Percentiles rank a stretch among this genome's conserved stretches.
These are phyloP conservation scores for Tetrahymena malaccensis DNA, from an alignment of 73 alveolate species.

Conservation along the genomic window DNA sequence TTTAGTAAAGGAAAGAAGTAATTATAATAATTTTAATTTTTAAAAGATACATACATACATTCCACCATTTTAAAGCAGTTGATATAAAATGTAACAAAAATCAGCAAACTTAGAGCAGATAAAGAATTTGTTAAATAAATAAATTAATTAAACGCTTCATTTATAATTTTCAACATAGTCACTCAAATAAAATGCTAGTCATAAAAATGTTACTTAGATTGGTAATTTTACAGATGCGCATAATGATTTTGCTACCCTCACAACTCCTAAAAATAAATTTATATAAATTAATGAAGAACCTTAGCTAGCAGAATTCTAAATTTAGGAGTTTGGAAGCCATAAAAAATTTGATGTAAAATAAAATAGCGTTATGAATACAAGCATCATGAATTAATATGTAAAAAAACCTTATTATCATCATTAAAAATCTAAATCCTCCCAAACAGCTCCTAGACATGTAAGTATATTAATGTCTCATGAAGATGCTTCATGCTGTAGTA, in stretches of 20 bases:
- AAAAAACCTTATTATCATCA: background rate
- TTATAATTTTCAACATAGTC: background rate
- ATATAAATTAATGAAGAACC: background rate
- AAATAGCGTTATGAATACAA: background rate
- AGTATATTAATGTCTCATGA: background rate
- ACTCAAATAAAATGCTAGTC: background rate
- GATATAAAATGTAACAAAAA: background rate
- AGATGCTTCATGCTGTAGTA: background rate
- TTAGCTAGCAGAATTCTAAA: background rate
- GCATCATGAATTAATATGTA: background rate
- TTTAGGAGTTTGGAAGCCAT: background rate
- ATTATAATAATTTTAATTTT: background rate
- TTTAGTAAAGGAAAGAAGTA: background rate
- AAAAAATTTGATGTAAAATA: background rate
- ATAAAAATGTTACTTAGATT: background rate
- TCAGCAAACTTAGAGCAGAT: background rate
- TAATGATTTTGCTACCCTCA: background rate
- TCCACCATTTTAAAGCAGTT: background rate
- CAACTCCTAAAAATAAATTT: background rate
- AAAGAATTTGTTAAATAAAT: background rate
- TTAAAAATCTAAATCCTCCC: background rate
- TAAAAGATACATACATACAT: too few relatives aligned
- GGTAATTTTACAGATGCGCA: background rate
- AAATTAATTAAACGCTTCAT: background rate
- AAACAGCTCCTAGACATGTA: background rate